A percentile compares a stretch with the other conserved stretches of the same genome.
phyloP scores from a whole-genome alignment of 2,329 filamentous ascomycete species.

The Davidsoniella australis region DNA sequence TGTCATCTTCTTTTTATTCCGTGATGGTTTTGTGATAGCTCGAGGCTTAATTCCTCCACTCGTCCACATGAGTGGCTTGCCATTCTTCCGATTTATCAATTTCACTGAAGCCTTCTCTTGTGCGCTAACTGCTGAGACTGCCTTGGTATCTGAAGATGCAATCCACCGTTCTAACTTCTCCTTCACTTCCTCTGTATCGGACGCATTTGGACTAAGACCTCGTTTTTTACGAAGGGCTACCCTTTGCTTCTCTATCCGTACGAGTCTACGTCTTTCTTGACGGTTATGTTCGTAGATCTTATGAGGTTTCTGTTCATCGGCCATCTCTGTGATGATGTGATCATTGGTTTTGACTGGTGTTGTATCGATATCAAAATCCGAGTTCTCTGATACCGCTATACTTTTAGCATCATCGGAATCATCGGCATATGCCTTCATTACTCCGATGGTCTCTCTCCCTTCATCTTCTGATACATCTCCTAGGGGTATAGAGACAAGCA shows the following conservation, averaged over 20 bases:
- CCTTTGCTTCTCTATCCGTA: slow-evolving; percentile 8
- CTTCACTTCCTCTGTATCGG: slow-evolving; percentile 2
- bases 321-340: slow-evolving; percentile 1
- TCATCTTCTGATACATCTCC: not conserved
- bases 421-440: no score
- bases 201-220: not conserved
- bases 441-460: no score
- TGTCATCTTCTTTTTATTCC: no score
- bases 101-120: not conserved
- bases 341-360: not conserved
- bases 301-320: not conserved
- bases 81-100: not conserved
- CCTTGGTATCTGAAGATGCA: slow-evolving; percentile 2
- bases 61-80: not conserved
- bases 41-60: no score
- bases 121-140: not conserved
- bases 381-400: no score
- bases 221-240: not conserved
- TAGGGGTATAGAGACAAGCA: not conserved
- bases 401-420: no score
- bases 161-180: slow-evolving; percentile 6
- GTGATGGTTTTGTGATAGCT: no score
- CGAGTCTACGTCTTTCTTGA: slow-evolving; percentile 3
- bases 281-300: slow-evolving; percentile 2
- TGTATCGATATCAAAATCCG: slow-evolving; percentile 4